Conservation (phyloP, 805 yeast genomes). For the Saccharomycopsis sp. region DNA sequence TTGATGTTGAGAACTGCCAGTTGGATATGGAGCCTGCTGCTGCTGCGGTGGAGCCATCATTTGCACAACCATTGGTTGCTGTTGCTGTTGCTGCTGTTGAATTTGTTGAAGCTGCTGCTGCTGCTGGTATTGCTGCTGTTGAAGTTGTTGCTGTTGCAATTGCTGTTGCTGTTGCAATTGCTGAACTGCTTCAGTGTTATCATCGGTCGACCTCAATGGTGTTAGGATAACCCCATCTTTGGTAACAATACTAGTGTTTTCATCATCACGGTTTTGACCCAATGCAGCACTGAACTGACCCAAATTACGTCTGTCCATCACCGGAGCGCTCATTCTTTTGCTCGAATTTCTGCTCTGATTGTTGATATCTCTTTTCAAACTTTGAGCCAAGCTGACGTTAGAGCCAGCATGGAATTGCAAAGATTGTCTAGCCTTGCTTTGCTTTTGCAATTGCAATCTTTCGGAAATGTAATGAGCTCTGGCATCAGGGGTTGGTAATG, state of each 20-base stretch:
- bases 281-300: conserved; percentile 7
- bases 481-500: conserved; percentile 49
- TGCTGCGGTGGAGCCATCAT: no score
- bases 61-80: neutral
- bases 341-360: neutral
- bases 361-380: conserved; percentile 1
- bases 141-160: conserved; percentile 18
- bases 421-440: conserved; percentile 10
- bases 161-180: conserved; percentile 17
- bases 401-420: conserved; percentile 7
- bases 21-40: conserved; percentile 5
- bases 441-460: conserved; percentile 22
- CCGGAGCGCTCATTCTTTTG: conserved; percentile 12
- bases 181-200: conserved; percentile 11
- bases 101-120: no score
- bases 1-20: conserved; percentile 5
- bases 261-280: neutral
- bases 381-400: conserved; percentile 1
- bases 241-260: conserved; percentile 1
- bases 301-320: neutral
- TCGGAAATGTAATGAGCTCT: conserved; percentile 39
- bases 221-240: conserved; percentile 10
- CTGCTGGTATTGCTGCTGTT: neutral
- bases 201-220: conserved; percentile 10
- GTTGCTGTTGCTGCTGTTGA: no score